Conservation (phyloP, 2,329 filamentous ascomycete genomes). For the Hymenotorrendiella dingleyae region DNA sequence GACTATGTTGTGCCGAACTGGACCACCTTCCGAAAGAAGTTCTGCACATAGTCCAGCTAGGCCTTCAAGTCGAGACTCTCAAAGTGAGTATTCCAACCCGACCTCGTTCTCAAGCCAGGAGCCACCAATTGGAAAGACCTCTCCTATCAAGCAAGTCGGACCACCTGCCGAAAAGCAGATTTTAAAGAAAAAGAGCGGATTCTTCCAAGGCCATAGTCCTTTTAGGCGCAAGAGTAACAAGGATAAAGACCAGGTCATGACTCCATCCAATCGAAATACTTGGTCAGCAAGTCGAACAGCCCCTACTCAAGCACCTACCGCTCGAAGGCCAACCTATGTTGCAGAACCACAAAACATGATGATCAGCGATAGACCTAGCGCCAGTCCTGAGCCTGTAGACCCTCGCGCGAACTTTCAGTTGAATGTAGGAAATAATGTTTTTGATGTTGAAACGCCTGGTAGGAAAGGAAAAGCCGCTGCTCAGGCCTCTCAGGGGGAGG, state of each 20-base stretch:
- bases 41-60: conserved; percentile 61
- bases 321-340: conserved; percentile 37
- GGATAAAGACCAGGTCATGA: conserved; percentile 54
- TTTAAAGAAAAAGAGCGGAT: conserved; percentile 67
- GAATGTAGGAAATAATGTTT: conserved; percentile 93
- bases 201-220: conserved; percentile 88
- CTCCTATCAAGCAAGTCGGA: conserved; percentile 60
- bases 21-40: conserved; percentile 63
- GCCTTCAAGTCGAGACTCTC: conserved; percentile 78
- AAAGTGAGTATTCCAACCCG: conserved; percentile 84
- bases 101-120: conserved; percentile 87
- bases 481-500: conserved; percentile 45
- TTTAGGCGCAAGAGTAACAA: conserved; percentile 88
- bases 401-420: conserved; percentile 88
- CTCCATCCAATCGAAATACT: conserved; percentile 48
- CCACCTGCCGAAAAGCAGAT: conserved; percentile 57
- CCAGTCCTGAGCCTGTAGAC: conserved; percentile 81
- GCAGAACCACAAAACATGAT: conserved; percentile 30
- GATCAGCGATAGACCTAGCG: conserved; percentile 39
- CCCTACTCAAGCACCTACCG: conserved; percentile 18
- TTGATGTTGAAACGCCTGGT: conserved; percentile 80
- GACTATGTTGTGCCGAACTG: conserved; percentile 90
- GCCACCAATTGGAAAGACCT: conserved; percentile 65
- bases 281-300: conserved; percentile 40
- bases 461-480: conserved; percentile 41